These are phyloP conservation scores for Dendrobium nobile DNA, from an alignment of 106 monocot species.

Conservation along the genomic window DNA sequence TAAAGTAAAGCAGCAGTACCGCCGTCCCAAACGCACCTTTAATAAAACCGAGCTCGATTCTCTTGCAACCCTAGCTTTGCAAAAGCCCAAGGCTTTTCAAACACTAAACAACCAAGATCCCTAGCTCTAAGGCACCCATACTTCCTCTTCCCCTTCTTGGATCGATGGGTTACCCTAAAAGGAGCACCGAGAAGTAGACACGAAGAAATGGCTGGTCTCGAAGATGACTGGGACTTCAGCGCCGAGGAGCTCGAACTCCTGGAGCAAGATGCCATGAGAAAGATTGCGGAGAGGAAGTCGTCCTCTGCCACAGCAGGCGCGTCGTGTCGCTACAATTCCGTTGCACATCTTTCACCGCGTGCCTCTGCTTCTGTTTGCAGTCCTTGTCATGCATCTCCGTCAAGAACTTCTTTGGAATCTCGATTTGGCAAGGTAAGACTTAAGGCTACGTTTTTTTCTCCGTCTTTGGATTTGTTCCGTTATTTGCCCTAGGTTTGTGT, in stretches of 20 bases:
- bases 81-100: no score
- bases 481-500: background rate
- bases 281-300: constrained; percentile 50
- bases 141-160: no score
- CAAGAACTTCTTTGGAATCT: constrained; percentile 10
- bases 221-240: constrained; percentile 73
- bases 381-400: constrained; percentile 2
- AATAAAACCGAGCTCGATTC: no score
- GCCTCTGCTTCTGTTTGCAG: constrained; percentile 4
- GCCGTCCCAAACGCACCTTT: no score
- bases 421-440: constrained; percentile 20
- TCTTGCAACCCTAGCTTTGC: no score
- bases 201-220: constrained; percentile 13
- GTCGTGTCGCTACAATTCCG: background rate
- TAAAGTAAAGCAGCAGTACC: no score
- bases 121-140: no score
- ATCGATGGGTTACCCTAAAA: no score
- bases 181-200: background rate
- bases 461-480: background rate
- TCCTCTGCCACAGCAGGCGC: constrained; percentile 16
- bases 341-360: constrained; percentile 1
- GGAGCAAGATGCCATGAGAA: constrained; percentile 67
- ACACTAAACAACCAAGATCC: no score
- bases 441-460: background rate
- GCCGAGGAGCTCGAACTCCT: constrained; percentile 75